A percentile compares a stretch with the other conserved stretches of the same genome.
Conservation (phyloP, 2,329 filamentous ascomycete genomes). For the Lachnellula occidentalis region DNA sequence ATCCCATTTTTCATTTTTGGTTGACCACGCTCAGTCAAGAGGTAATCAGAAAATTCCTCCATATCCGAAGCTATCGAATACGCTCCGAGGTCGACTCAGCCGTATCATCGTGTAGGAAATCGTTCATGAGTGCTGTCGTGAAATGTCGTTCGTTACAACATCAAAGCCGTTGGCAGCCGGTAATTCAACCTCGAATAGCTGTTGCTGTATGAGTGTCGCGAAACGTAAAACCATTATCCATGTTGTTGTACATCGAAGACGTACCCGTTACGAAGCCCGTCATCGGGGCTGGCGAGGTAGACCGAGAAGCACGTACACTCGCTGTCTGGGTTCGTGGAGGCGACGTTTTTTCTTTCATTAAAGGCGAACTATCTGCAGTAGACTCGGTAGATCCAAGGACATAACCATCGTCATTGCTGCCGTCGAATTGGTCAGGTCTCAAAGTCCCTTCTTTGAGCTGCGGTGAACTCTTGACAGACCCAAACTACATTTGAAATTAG, state of each 20-base stretch:
- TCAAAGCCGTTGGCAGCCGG: not conserved
- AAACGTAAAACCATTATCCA: constrained; percentile 30
- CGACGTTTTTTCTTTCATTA: constrained; percentile 24
- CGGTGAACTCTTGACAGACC: constrained; percentile 52
- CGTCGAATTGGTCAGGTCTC: constrained; percentile 39
- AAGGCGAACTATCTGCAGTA: constrained; percentile 32
- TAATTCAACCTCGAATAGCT: constrained; percentile 31
- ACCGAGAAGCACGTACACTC: constrained; percentile 32
- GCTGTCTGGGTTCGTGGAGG: constrained; percentile 23
- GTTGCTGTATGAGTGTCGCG: constrained; percentile 32
- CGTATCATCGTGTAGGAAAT: constrained; percentile 10
- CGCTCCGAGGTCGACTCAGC: not conserved
- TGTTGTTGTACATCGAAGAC: constrained; percentile 33
- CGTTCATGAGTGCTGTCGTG: constrained; percentile 4
- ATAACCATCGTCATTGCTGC: constrained; percentile 36
- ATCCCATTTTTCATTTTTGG: not conserved
- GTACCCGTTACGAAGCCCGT: constrained; percentile 44
- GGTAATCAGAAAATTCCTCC: constrained; percentile 18
- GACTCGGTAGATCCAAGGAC: constrained; percentile 27
- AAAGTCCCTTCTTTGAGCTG: constrained; percentile 45
- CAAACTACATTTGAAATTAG: constrained; percentile 50
- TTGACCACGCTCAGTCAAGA: constrained; percentile 28
- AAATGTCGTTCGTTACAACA: not conserved
- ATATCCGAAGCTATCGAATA: not conserved
- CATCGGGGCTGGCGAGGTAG: constrained; percentile 42